Conservation (phyloP, 108 stramenopile species). For the Mediolabrus comicus region DNA sequence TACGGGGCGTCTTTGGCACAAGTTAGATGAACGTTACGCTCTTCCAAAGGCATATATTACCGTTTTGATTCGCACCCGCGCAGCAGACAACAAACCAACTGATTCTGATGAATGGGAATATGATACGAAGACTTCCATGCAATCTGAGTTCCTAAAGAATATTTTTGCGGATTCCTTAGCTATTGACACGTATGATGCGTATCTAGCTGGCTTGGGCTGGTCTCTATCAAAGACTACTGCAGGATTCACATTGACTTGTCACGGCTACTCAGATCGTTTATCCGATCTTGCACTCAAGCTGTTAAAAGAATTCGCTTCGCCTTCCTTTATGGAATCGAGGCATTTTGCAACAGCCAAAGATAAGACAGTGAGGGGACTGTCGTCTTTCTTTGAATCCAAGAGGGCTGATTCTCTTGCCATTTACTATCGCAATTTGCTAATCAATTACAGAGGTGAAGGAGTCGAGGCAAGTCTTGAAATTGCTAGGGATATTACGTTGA, state of each 20-base stretch:
- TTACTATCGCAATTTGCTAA: constrained; percentile 67
- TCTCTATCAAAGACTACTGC: constrained; percentile 58
- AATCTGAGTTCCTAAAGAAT: constrained; percentile 54
- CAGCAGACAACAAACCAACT: constrained; percentile 44
- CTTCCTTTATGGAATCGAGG: constrained; percentile 48
- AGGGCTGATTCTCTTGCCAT: constrained; percentile 69
- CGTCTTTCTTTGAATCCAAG: constrained; percentile 67
- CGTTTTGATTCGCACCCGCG: constrained; percentile 63
- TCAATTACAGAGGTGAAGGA: constrained; percentile 51
- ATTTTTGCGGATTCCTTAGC: constrained; percentile 75
- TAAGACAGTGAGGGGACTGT: constrained; percentile 54
- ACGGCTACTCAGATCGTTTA: constrained; percentile 80
- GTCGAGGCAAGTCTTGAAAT: constrained; percentile 50
- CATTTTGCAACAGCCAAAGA: constrained; percentile 68
- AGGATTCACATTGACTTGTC: constrained; percentile 64
- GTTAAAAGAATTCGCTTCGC: constrained; percentile 41
- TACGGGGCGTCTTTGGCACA: constrained; percentile 72
- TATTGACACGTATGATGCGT: constrained; percentile 83
- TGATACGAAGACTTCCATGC: constrained; percentile 45
- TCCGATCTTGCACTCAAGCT: constrained; percentile 64
- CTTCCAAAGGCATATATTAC: constrained; percentile 69
- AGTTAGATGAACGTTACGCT: constrained; percentile 86
- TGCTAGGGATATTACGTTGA: constrained; percentile 41
- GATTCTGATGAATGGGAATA: constrained; percentile 50
- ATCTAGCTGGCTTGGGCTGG: constrained; percentile 75